Base-by-base conservation (phyloP, 2,329 filamentous ascomycete genomes). In the Daldinia eschscholtzii region DNA sequence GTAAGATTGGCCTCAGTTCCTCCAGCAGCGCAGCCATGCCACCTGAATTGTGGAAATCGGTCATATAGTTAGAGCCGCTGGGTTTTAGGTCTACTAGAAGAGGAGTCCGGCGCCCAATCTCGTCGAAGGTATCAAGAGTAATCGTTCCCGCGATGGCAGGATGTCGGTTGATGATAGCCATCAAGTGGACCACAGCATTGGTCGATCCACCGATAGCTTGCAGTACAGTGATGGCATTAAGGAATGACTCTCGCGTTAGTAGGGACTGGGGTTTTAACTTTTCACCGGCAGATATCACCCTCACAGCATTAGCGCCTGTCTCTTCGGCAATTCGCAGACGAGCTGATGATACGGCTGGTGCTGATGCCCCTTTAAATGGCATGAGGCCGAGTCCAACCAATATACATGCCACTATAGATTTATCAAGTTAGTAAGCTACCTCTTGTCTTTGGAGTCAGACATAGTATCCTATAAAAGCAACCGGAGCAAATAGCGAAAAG, bases 11-110 rank as follows among this genome's bases (percentile, higher is more conserved):
- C 1, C 90, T 90, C 18, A 98, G 86, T 23, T 93, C 83, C 73
- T 94, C 93, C 71, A 97, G 88, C 0, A 98, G 89, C 0, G 92
- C 91, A 0, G 92, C 90, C 79, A 96, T 93, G 33, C 94, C 94
- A 26, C 94, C 94, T 58, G 96, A 91, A 65, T 94, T 91, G 79
- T 96, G 96, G 44, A 98, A 89, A 76, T 98, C 94, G 4, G 91
- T 93, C 90, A 97, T 97, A 79, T 94, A 92, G 77, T 93, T 94
- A 61, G 92, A 90, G 0, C 94, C 94, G 67, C 89, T 92, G 0
- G 94, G 94, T n/a, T 94, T 93, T 18, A 97, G 84, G 76, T 97
- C 92, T 0, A 94, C 92, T 44, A 97, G 87, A 75, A 96, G 89
- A 0, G 93, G 93, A 1, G 94, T 93, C 71, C 87, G 89, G 72